Evolutionary conservation across 1,139 yeast species (phyloP), one percentile per base, ranked within the genome.

Genomic region (Yamadazyma siamensis): DNA sequence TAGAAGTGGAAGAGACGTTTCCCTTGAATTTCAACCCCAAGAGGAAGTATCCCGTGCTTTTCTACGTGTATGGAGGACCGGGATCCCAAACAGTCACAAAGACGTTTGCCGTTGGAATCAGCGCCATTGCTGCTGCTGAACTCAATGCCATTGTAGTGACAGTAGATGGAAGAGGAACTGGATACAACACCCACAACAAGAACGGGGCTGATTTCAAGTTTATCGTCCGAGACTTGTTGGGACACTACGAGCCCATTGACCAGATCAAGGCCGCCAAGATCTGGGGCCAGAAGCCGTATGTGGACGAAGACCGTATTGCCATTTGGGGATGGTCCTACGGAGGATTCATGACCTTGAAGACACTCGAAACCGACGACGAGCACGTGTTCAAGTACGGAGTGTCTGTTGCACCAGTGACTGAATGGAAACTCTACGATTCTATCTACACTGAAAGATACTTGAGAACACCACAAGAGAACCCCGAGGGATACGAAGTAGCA

Each of bases 301-400:
- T 82, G 25, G 85, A 83, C 50, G 48, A 59, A 6, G 59, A 62
- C 4, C 65, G 75, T 40, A 75, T 82, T 9, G 85, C 86, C 2
- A 74, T 83, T 32, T 83, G 87, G 79, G 94, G 94, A 5, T 83
- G 91, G 89, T 80, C 88, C 2, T 83, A 82, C 49, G 94, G 94
- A 36, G 94, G 91, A 0, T 83, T 74, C 49, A 67, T 81, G 62
- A 80, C 94, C 0, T 64, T 83, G 43, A 83, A 82, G 49, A 80
- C 89, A 0, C 54, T 83, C 31, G 91, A 83, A 54, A 66, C 71
- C 15, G 91, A 83, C 52, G 74, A 78, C 11, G 66, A 72, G 21
- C 65, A 71, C 27, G 59, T 65, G 3, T 82, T 83, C 57, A 75
- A 74, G 28, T 83, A 75, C 48, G 91, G 89, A 10, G 73, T 80